phyloP scores from a whole-genome alignment of 148 eudicot species.

The Camellia granthamiana region DNA sequence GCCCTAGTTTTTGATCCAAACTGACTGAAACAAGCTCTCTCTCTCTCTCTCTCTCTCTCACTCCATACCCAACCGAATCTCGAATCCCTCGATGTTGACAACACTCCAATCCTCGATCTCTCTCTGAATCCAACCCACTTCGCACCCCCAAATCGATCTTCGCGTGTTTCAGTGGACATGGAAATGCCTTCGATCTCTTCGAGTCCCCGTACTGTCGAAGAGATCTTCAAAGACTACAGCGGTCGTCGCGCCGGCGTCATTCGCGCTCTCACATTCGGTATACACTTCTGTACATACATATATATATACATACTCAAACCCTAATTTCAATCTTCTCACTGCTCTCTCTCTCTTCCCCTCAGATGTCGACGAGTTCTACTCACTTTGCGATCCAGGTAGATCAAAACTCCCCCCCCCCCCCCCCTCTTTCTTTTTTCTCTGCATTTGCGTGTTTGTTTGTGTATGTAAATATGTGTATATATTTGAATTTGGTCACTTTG shows the following conservation, averaged over 20 bases:
- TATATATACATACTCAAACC: neutral
- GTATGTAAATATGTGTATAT: neutral
- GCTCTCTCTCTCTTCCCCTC: conserved; percentile 8
- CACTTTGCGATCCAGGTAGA: conserved; percentile 46
- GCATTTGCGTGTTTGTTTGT: conserved; percentile 3
- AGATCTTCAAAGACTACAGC: conserved; percentile 37
- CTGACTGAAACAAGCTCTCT: neutral
- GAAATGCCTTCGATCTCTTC: conserved; percentile 14
- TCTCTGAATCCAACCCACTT: neutral
- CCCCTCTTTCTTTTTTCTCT: neutral
- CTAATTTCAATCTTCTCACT: neutral
- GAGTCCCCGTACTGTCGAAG: conserved; percentile 13
- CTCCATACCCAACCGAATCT: neutral
- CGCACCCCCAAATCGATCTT: neutral
- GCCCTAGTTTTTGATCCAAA: conserved; percentile 10
- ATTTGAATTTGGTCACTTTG: neutral
- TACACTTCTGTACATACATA: neutral
- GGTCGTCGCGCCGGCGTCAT: conserved; percentile 34
- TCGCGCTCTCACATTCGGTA: conserved; percentile 41
- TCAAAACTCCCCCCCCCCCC: neutral
- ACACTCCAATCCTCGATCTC: neutral
- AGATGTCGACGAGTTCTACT: conserved; percentile 45
- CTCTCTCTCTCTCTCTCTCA: neutral
- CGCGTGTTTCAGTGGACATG: conserved; percentile 5
- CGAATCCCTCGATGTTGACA: neutral